Base-by-base conservation (phyloP, 192 early-diverging fungal genomes). In the Podila minutissima region DNA sequence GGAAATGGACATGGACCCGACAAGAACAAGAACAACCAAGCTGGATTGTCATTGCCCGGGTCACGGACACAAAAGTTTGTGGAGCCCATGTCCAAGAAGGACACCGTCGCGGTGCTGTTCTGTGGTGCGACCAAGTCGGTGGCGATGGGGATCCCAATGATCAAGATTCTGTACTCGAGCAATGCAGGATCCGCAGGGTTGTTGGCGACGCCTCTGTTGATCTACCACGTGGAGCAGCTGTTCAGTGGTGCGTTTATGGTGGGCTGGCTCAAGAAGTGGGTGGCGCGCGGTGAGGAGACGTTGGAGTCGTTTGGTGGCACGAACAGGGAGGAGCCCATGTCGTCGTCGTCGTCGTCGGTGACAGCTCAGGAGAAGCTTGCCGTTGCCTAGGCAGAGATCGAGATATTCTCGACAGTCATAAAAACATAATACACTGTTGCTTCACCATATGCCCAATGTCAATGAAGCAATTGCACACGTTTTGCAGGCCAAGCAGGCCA, bases 81-180 rank as follows among this genome's bases (percentile, higher is more conserved):
- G 8, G 77, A 73, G 32, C 77, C 77, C 26, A 59, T 73, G 53
- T 79, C 86, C 12, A 84, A 88, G 28, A 71, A 76, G 24, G 91
- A 91, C 69, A 87, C 91, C 0, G 86, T 92, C 17, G 91, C 92
- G 0, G 87, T 93, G 53, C 82, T 91, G 72, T 92, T 89, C 70
- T 92, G 91, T 74, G 92, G 88, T 15, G 90, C 91, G 4, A 94
- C 92, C 4, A 94, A 94, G 71, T 92, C 92, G 2, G 90, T 94
- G 17, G 90, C 92, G 4, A 87, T 94, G 82, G 92, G 92, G 11
- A 91, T 94, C 19, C 92, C 92, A 2, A 85, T 94, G 61, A 92
- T 93, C 74, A 91, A 92, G 69, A 86, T 92, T 13, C 74, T 94
- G 38, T 93, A 91, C 59, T 75, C 82, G 33, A 72, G 73, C 50